Percentiles rank a stretch among this genome's conserved stretches.
Evolutionary conservation across 768 basidiomycete genomes (phyloP).

Genomic region (Lanmaoa pseudosensibilis): DNA sequence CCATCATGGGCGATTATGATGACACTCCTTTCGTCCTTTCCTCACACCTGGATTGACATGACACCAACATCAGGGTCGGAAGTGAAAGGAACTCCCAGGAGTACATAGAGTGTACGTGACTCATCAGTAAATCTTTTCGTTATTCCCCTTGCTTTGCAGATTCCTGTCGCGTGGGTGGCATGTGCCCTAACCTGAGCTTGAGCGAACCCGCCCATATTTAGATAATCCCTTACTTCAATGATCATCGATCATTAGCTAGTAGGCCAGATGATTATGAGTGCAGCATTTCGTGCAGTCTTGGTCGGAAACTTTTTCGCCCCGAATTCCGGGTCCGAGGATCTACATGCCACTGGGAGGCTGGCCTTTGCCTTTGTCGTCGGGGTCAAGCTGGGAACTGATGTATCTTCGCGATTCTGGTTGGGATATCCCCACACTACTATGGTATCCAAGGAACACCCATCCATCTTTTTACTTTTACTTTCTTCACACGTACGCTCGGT

Average conservation of each 20-base stretch:
- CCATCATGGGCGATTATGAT: neutral
- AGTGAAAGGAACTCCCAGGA: neutral
- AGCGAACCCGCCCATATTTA: neutral
- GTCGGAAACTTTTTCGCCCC: neutral
- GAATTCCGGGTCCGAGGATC: neutral
- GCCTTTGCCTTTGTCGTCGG: neutral
- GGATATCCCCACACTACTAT: neutral
- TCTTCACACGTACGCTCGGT: conserved; percentile 4
- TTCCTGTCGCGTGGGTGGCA: neutral
- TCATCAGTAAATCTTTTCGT: neutral
- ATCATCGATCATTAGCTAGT: neutral
- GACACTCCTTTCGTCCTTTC: neutral
- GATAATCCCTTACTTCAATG: too few species aligned
- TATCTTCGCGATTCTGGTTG: neutral
- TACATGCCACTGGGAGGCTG: neutral
- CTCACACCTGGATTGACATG: neutral
- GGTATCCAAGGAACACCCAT: neutral
- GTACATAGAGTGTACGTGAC: neutral
- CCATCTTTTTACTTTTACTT: neutral
- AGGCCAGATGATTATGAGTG: neutral
- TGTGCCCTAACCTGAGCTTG: too few species aligned
- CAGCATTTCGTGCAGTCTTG: neutral
- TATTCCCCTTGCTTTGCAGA: neutral
- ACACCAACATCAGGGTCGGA: too few species aligned
- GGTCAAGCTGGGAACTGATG: neutral